Evolutionary conservation across 108 stramenopile genomes (phyloP).

Genomic region (Cyclotella choctawhatcheeana): DNA sequence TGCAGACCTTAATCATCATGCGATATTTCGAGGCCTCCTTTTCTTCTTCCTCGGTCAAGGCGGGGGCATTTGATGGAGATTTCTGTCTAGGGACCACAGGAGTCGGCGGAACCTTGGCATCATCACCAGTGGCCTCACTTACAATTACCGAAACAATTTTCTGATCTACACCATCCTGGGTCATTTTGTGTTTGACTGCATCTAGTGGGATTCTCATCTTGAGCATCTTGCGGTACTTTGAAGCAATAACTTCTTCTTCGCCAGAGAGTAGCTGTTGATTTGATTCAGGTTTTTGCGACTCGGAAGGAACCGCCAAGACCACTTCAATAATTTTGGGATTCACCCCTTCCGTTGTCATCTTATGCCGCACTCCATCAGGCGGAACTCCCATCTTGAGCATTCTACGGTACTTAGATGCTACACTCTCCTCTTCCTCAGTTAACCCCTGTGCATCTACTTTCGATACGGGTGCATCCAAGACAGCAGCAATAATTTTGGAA

Average conservation of each 20-base stretch:
- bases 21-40: constrained; percentile 63
- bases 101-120: constrained; percentile 39
- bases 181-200: constrained; percentile 54
- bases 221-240: constrained; percentile 61
- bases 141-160: constrained; percentile 50
- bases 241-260: constrained; percentile 43
- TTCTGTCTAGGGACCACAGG: not conserved
- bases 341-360: constrained; percentile 75
- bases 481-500: constrained; percentile 55
- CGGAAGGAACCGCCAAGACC: constrained; percentile 53
- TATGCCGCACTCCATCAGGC: constrained; percentile 53
- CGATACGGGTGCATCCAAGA: too few species aligned
- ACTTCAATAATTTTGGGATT: constrained; percentile 52
- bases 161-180: constrained; percentile 30
- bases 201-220: constrained; percentile 46
- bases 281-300: too few species aligned
- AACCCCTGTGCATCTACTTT: constrained; percentile 2
- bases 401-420: constrained; percentile 51
- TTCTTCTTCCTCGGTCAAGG: constrained; percentile 63
- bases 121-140: constrained; percentile 33
- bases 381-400: constrained; percentile 57
- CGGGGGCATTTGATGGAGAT: constrained; percentile 21
- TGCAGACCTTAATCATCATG: constrained; percentile 69
- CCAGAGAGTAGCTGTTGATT: constrained; percentile 17
- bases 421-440: constrained; percentile 35